These are phyloP conservation scores for Paragyromitra xinjiangensis DNA, from an alignment of 495 filamentous ascomycete genomes.

Conservation along the genomic window DNA sequence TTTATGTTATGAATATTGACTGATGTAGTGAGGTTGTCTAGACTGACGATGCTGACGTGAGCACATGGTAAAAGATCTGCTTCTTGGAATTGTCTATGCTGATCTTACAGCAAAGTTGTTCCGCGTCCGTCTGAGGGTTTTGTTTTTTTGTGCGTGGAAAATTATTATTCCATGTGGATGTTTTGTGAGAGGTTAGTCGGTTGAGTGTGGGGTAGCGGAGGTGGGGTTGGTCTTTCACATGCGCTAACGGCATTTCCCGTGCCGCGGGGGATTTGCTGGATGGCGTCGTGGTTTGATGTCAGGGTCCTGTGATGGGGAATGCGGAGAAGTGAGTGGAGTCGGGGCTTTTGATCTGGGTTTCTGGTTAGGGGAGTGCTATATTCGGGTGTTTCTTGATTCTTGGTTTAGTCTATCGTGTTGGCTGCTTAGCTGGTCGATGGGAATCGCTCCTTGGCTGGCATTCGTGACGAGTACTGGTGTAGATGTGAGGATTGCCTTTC, in stretches of 20 bases:
- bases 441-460: background rate
- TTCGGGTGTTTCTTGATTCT: background rate
- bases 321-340: background rate
- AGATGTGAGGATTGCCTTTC: constrained; percentile 5
- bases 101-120: constrained; percentile 4
- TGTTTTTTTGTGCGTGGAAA: constrained; percentile 11
- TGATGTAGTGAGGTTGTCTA: too few species aligned
- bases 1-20: too few species aligned
- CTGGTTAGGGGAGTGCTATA: background rate
- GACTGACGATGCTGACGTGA: background rate
- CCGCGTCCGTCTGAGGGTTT: background rate
- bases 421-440: background rate
- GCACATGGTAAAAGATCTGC: background rate
- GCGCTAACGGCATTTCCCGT: constrained; percentile 24
- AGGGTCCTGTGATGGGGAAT: background rate
- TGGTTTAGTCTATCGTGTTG: background rate
- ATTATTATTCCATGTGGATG: constrained; percentile 9
- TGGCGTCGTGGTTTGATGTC: background rate
- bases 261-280: constrained; percentile 15
- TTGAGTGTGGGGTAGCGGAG: constrained; percentile 1
- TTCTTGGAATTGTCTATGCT: background rate
- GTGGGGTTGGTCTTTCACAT: constrained; percentile 24
- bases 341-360: background rate
- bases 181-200: constrained; percentile 8
- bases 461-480: background rate